Evolutionary conservation across 768 basidiomycete species (phyloP), one percentile per base, ranked within the genome.

Genomic region (Tylopilus balloui): DNA sequence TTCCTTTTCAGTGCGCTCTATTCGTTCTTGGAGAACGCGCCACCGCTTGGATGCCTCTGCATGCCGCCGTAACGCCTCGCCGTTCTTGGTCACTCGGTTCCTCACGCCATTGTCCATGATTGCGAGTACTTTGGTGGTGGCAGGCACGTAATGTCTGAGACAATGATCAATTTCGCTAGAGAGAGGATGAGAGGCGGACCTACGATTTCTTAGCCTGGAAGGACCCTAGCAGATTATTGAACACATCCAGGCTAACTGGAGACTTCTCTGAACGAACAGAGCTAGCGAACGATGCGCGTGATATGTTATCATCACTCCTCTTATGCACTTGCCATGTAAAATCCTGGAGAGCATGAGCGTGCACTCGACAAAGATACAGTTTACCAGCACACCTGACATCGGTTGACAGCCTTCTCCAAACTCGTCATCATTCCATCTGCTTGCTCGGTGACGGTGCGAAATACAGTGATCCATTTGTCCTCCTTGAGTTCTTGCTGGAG

Each of bases 341-440:
- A 61, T 91, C 88, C 88, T 89, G 62, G 3, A 44, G 29, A 52
- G 24, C 35, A 46, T 55, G 34, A 50, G 54, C 24, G 17, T 10
- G 23, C 28, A 45, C 14, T 20, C 21, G 2, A 11, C 14, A 4
- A 12, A 15, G 24, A 37, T 20, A n/a, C 32, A 11, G n/a, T 23
- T 42, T 19, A 4, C 42, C 64, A 40, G 49, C 83, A 54, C 59
- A 91, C 92, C 74, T 90, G 87, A 73, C 92, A 94, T 55, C 88
- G 82, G 60, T 83, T 84, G 37, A 95, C 83, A 9, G 89, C 92
- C 67, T 95, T 98, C 71, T 97, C 91, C 57, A 99, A 71, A 61
- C 89, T 90, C 24, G 81, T 81, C 92, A 98, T 95, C 95, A 98
- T 96, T 21, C 91, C 92, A 64, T 93, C 91, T 36, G 95, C 94